Evolutionary conservation across 306 rosid genomes (phyloP), one percentile per base, ranked within the genome.

Genomic region (Cucurbita argyrosperma): DNA sequence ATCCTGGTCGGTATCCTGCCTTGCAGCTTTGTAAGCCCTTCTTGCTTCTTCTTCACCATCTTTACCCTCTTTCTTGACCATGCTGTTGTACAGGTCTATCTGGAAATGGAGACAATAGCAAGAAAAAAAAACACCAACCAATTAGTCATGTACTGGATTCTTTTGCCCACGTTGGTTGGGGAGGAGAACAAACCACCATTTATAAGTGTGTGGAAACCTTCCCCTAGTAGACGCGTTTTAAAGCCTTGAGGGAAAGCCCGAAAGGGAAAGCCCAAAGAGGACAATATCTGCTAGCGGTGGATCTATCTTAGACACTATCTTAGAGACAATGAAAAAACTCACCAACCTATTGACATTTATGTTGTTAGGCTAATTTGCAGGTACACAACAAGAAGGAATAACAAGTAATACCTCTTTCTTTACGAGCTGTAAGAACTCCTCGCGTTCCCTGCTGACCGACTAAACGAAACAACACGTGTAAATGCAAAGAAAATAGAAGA

Each of bases 401-500:
- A 18, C 2, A 26, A 26, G 5, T 47, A 47, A 74, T 84, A 94
- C 98, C 98, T 94, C 98, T 79, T 94, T 90, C 63, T 89, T 89
- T 62, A 94, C 97, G 72, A 94, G 97, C 54, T 89, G 78, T 69
- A 94, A 85, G 81, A 94, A 94, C 78, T 94, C 96, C 84, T 94
- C 98, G 58, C 98, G 96, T 78, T 94, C 98, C 74, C 87, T 80
- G 77, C 96, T 89, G 55, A 94, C 98, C 16, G 98, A 90, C 98
- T 94, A 96, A 74, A 83, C 74, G 67, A 74, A 45, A 14, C 52
- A 15, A 57, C 30, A 10, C 46, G 77, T 30, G 10, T 7, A 38
- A 75, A 60, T 14, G 46, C 13, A 14, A 61, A 47, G 4, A 46
- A 45, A 19, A 11, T 43, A 6, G 8, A 21, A n/a, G 19, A 35